These are phyloP conservation scores for Aureobasidium vineae DNA, from an alignment of 2,329 filamentous ascomycete genomes.

Conservation along the genomic window DNA sequence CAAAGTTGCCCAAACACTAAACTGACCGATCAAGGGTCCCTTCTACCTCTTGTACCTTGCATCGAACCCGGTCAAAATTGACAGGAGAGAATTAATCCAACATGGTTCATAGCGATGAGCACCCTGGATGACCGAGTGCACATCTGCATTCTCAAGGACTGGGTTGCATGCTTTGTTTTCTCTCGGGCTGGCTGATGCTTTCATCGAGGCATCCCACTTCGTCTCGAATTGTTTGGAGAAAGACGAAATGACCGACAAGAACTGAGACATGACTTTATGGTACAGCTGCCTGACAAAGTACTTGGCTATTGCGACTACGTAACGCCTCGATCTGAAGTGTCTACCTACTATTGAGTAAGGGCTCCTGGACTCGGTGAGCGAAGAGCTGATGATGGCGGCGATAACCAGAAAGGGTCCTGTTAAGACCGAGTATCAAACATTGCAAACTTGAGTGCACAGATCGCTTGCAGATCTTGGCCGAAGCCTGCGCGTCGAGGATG, in stretches of 20 bases:
- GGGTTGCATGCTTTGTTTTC: conserved; percentile 16
- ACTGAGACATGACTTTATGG: background rate
- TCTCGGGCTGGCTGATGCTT: background rate
- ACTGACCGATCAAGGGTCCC: background rate
- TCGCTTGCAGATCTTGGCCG: background rate
- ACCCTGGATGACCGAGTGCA: background rate
- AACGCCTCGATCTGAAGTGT: background rate
- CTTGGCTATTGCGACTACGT: background rate
- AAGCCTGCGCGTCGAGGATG: conserved; percentile 10
- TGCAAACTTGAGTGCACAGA: conserved; percentile 7
- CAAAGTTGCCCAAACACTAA: conserved; percentile 20
- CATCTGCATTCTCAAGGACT: background rate
- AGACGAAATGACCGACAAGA: background rate
- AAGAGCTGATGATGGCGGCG: background rate
- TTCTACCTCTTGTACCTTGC: conserved; percentile 1
- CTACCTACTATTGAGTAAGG: background rate
- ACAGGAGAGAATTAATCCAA: background rate
- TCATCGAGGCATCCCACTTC: conserved; percentile 2
- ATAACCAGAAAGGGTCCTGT: conserved; percentile 14
- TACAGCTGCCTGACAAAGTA: background rate
- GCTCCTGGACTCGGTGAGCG: background rate
- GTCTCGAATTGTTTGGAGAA: background rate
- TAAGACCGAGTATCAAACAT: conserved; percentile 18
- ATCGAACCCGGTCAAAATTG: background rate
- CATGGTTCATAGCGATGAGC: background rate